Percentiles rank a stretch among this genome's conserved stretches.
phyloP scores from a whole-genome alignment of 768 basidiomycete genomes.

The Leucocoprinus leucothites region DNA sequence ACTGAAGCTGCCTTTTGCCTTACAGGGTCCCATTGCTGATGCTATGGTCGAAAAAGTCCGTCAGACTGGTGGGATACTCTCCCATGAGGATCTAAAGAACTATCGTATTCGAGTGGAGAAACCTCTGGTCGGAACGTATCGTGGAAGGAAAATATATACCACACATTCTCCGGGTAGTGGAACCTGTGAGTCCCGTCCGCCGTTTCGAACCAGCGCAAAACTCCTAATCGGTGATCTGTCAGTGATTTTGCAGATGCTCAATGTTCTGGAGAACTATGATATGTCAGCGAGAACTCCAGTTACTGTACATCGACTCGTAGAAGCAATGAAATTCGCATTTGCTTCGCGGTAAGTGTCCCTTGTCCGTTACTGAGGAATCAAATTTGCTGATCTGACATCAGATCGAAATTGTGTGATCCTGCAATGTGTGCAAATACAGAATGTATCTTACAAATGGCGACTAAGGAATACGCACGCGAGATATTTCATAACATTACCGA shows the following conservation, averaged over 20 bases:
- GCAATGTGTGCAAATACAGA: constrained; percentile 53
- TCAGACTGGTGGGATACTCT: too few species aligned
- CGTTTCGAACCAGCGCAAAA: too few species aligned
- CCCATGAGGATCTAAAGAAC: constrained; percentile 64
- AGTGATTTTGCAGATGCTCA: constrained; percentile 91
- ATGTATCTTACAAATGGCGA: constrained; percentile 62
- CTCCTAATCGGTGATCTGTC: background rate
- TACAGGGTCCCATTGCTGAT: too few species aligned
- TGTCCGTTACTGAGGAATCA: background rate
- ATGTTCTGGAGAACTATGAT: constrained; percentile 77
- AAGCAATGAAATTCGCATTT: constrained; percentile 77
- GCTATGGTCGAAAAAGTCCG: too few species aligned
- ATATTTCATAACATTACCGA: constrained; percentile 77
- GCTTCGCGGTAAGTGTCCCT: constrained; percentile 37
- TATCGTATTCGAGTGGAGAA: constrained; percentile 69
- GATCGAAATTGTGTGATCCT: constrained; percentile 84
- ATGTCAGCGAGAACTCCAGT: constrained; percentile 52
- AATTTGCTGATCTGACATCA: constrained; percentile 23
- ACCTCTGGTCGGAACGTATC: constrained; percentile 78
- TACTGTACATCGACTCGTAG: constrained; percentile 77
- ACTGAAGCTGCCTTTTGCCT: too few species aligned
- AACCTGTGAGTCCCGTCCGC: constrained; percentile 38
- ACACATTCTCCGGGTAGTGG: constrained; percentile 84
- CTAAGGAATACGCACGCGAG: constrained; percentile 61
- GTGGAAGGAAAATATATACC: constrained; percentile 80